phyloP scores from a whole-genome alignment of 2,329 filamentous ascomycete genomes.

The Metarhizium rileyi region DNA sequence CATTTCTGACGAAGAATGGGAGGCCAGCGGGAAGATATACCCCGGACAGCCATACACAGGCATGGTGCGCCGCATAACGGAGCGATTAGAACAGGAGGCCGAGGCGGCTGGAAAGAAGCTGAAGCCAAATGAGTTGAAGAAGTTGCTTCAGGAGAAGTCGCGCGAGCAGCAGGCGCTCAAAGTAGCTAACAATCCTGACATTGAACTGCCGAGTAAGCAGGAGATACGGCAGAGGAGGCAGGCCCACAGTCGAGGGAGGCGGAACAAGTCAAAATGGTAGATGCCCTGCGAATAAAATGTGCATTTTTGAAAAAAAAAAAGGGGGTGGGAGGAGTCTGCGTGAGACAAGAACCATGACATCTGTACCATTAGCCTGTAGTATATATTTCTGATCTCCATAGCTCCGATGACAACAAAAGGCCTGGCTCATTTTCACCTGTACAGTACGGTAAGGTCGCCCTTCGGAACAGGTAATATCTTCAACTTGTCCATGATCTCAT shows the following conservation, averaged over 20 bases:
- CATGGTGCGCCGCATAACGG: conserved; percentile 32
- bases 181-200: conserved; percentile 31
- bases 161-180: conserved; percentile 12
- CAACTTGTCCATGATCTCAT: conserved; percentile 59
- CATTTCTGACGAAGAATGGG: conserved; percentile 46
- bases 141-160: conserved; percentile 16
- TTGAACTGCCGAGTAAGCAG: conserved; percentile 28
- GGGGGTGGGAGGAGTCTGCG: background rate
- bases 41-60: conserved; percentile 44
- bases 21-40: conserved; percentile 37
- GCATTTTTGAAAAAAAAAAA: too few relatives aligned
- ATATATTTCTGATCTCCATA: background rate
- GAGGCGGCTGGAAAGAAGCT: conserved; percentile 19
- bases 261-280: background rate
- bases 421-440: conserved; percentile 27
- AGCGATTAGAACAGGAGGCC: conserved; percentile 27
- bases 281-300: too few relatives aligned
- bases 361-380: background rate
- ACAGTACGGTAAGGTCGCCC: conserved; percentile 45
- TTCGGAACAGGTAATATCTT: conserved; percentile 44
- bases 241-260: conserved; percentile 4
- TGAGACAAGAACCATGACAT: background rate
- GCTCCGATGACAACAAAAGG: background rate
- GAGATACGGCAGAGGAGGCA: conserved; percentile 20
- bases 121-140: conserved; percentile 17